Evolutionary conservation across 768 basidiomycete genomes (phyloP), one percentile per base, ranked within the genome.

Genomic region (Lactifluus rugatus): DNA sequence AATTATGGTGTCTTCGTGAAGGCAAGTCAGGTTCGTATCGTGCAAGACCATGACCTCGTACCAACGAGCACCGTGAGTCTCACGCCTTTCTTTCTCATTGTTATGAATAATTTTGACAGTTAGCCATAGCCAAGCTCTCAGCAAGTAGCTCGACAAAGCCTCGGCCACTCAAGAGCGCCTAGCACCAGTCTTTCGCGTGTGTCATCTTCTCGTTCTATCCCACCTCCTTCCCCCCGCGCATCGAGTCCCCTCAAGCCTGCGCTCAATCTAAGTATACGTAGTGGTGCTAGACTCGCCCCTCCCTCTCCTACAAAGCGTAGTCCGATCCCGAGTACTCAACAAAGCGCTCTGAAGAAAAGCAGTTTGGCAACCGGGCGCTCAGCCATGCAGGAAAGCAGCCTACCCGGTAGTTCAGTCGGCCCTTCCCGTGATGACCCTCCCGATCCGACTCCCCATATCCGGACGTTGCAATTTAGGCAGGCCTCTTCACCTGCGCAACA

Each of bases 1-100:
- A 75, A 76, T 31, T 75, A 89, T 73, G 96, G 96, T 48, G 87
- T 98, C 28, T 98, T 99, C 68, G 85, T 97, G 5, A 78, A 89
- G 36, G 82, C 88, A 0, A 87, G 87, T 67, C 88, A 92, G 69
- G 89, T 97, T 62, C 89, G 81, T 68, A 66, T 79, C 4, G 70
- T 84, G 25, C 41, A 54, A 37, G 36, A 2, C 11, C 9, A 8
- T 34, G 34, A 56, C 25, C 19, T 9, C 28, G 32, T 45, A 10
- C 34, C 42, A 31, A 26, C 39, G 36, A 34, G 14, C 31, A 53
- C 25, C 42, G 57, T 60, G 48, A 47, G 58, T 19, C 25, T 21
- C 48, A 46, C 42, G 19, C 19, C 39, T 32, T 19, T 25, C 41
- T 50, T 31, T 45, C 21, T 32, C 32, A 28, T 25, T 17, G 6